A percentile compares a stretch with the other conserved stretches of the same genome.
phyloP scores from a whole-genome alignment of 78 protist genomes.

The Isochrysis galbana region DNA sequence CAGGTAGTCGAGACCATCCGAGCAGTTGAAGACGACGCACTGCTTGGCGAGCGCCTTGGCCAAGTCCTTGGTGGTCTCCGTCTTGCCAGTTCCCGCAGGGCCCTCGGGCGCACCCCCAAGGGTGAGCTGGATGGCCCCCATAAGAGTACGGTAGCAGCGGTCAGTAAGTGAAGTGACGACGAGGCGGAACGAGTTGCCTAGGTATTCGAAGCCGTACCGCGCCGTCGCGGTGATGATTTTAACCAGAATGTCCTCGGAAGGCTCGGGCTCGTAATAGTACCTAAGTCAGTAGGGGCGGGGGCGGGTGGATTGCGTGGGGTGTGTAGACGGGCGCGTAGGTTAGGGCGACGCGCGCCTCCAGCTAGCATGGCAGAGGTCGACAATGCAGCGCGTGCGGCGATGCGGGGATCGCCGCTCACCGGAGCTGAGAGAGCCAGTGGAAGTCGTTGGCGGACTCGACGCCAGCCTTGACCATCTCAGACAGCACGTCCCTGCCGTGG shows the following conservation, averaged over 20 bases:
- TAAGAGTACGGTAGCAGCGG: conserved; percentile 73
- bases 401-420: too few species aligned
- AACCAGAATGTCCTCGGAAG: not conserved
- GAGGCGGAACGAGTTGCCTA: conserved; percentile 79
- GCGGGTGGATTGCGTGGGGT: too few species aligned
- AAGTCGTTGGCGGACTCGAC: conserved; percentile 27
- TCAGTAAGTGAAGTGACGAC: conserved; percentile 78
- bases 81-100: conserved; percentile 90
- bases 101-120: conserved; percentile 88
- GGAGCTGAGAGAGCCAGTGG: conserved; percentile 74
- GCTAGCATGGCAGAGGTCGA: too few species aligned
- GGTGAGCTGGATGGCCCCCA: conserved; percentile 70
- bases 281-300: too few species aligned
- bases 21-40: conserved; percentile 88
- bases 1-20: conserved; percentile 63
- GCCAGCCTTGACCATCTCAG: conserved; percentile 22
- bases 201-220: conserved; percentile 80
- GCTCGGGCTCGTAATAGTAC: not conserved
- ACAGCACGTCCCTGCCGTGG: conserved; percentile 76
- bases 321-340: too few species aligned
- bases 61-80: conserved; percentile 83
- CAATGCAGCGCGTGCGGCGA: too few species aligned
- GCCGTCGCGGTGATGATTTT: conserved; percentile 53
- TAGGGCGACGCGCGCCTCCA: too few species aligned
- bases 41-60: conserved; percentile 80